Conservation (phyloP, 1,139 yeast species). For the Sugiyamaella xylanicola region DNA sequence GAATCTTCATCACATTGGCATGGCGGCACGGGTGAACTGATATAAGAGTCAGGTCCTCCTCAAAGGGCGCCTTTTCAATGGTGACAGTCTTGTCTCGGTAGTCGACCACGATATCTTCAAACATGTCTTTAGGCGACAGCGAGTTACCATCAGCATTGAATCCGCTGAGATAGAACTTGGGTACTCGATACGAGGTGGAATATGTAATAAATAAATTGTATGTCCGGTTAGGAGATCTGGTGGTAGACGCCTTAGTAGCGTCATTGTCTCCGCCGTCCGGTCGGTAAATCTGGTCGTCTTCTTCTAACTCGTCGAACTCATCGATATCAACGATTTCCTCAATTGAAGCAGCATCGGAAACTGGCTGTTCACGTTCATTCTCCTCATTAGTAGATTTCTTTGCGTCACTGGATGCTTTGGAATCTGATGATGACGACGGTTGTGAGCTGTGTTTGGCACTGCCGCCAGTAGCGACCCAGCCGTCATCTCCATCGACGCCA, state of each 20-base stretch:
- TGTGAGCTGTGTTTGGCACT: conserved; percentile 27
- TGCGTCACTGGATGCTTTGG: too few species aligned
- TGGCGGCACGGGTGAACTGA: conserved; percentile 97
- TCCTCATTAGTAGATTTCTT: too few species aligned
- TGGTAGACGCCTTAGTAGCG: conserved; percentile 22
- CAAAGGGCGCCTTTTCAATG: conserved; percentile 87
- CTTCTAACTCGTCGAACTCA: conserved; percentile 38
- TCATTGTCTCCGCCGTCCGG: conserved; percentile 5
- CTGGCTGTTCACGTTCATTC: not conserved
- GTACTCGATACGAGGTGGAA: conserved; percentile 94
- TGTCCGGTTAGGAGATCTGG: conserved; percentile 54
- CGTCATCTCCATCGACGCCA: conserved; percentile 46
- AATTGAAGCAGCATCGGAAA: conserved; percentile 3
- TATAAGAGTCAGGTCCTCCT: conserved; percentile 74
- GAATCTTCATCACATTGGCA: conserved; percentile 88
- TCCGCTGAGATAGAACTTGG: conserved; percentile 90
- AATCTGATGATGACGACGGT: too few species aligned
- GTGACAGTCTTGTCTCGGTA: conserved; percentile 96
- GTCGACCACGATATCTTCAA: conserved; percentile 89
- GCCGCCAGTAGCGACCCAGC: conserved; percentile 52
- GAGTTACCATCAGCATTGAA: conserved; percentile 84
- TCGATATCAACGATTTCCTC: conserved; percentile 40
- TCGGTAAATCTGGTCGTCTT: conserved; percentile 31
- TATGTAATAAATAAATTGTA: conserved; percentile 90
- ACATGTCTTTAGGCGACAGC: conserved; percentile 84